Conservation (phyloP, 2,329 filamentous ascomycete species). For the Hypoxylon sp. region DNA sequence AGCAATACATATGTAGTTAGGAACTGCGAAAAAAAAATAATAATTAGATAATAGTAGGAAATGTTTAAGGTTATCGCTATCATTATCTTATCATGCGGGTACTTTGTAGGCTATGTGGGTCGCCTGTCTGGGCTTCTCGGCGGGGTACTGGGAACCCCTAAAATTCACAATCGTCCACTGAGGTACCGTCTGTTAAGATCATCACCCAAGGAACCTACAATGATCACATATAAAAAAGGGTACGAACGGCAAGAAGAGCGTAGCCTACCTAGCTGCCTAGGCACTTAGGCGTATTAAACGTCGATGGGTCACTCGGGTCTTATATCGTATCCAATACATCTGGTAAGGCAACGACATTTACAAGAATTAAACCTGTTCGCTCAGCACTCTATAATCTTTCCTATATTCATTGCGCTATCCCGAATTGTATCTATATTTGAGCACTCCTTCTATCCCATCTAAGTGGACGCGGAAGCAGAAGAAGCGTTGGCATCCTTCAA, state of each 20-base stretch:
- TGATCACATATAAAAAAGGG: background rate
- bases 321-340: background rate
- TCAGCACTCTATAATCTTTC: background rate
- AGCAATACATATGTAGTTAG: background rate
- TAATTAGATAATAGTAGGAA: slow-evolving; percentile 18
- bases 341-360: background rate
- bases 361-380: background rate
- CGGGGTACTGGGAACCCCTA: background rate
- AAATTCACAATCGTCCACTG: background rate
- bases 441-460: background rate
- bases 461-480: slow-evolving; percentile 6
- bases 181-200: background rate
- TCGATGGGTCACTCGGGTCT: background rate
- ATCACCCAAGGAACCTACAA: background rate
- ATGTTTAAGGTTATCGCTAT: slow-evolving; percentile 30
- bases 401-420: slow-evolving; percentile 3
- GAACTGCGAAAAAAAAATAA: slow-evolving; percentile 16
- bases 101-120: background rate
- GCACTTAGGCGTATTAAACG: background rate
- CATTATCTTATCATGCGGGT: slow-evolving; percentile 34
- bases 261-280: background rate
- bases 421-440: background rate
- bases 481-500: slow-evolving; percentile 37
- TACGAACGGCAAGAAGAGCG: background rate
- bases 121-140: background rate